A percentile compares a stretch with the other conserved stretches of the same genome.
phyloP scores from a whole-genome alignment of 2,329 filamentous ascomycete species.

The Ophiostoma ips region DNA sequence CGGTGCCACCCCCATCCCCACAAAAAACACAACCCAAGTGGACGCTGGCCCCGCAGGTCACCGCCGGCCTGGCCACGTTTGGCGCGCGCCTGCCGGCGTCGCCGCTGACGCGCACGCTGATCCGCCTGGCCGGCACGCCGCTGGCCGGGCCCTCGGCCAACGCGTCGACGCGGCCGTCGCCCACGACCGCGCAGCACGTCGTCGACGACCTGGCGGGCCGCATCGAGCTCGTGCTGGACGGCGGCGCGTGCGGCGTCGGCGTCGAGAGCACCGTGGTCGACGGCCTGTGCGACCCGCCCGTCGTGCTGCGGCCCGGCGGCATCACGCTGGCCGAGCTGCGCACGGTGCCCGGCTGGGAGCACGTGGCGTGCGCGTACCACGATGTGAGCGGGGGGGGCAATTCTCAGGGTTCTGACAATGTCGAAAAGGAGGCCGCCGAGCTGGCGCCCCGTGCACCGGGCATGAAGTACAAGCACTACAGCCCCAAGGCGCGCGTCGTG shows the following conservation, averaged over 20 bases:
- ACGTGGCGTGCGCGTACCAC: slow-evolving; percentile 63
- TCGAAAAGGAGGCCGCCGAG: neutral
- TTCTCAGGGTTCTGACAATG: slow-evolving; percentile 13
- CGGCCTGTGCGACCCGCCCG: slow-evolving; percentile 66
- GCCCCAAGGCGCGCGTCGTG: slow-evolving; percentile 73
- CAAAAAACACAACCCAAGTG: no score
- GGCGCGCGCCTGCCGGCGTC: slow-evolving; percentile 82
- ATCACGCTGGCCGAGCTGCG: slow-evolving; percentile 70
- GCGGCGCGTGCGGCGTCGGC: slow-evolving; percentile 72
- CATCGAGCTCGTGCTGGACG: slow-evolving; percentile 80
- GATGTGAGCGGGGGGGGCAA: slow-evolving; percentile 56
- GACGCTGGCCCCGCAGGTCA: slow-evolving; percentile 73
- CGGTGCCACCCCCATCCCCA: slow-evolving; percentile 38
- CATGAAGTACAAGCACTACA: slow-evolving; percentile 99
- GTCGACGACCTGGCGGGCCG: slow-evolving; percentile 72
- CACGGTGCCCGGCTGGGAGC: slow-evolving; percentile 65
- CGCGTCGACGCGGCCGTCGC: slow-evolving; percentile 82
- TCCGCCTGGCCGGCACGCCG: slow-evolving; percentile 61
- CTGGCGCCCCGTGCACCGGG: slow-evolving; percentile 66
- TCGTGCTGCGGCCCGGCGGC: slow-evolving; percentile 74
- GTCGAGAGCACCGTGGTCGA: slow-evolving; percentile 97
- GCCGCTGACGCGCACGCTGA: slow-evolving; percentile 74
- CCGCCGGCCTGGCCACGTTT: slow-evolving; percentile 71
- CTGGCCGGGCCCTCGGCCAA: slow-evolving; percentile 90
- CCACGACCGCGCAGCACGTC: slow-evolving; percentile 82